Percentiles rank a stretch among this genome's conserved stretches.
These are phyloP conservation scores for Allomyces javanicus DNA, from an alignment of 192 early-diverging fungal species.

Conservation along the genomic window DNA sequence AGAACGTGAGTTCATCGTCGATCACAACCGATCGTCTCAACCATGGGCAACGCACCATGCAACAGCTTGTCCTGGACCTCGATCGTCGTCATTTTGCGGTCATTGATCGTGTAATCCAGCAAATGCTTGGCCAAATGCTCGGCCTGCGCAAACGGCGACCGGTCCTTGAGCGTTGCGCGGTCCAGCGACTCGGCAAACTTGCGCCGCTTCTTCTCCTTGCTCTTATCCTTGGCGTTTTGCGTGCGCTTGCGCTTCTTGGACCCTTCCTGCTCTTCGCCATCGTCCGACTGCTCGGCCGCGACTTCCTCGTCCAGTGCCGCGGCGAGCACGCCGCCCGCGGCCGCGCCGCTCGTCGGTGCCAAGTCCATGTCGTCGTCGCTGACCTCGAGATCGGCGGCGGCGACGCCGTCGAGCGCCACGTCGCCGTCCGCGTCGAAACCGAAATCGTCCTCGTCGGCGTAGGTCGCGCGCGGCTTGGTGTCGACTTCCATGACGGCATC, in stretches of 20 bases:
- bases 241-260: not conserved
- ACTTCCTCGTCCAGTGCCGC: not conserved
- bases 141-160: not conserved
- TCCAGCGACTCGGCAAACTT: not conserved
- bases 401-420: not conserved
- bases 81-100: not conserved
- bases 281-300: not conserved
- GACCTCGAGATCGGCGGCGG: not conserved
- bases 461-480: too few relatives aligned
- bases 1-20: too few relatives aligned
- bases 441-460: conserved; percentile 3
- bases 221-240: not conserved
- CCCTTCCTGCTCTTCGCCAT: not conserved
- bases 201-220: not conserved
- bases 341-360: too few relatives aligned
- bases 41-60: not conserved
- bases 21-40: too few relatives aligned
- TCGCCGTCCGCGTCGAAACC: not conserved
- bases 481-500: too few relatives aligned
- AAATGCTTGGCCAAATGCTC: not conserved
- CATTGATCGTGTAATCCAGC: not conserved
- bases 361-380: not conserved
- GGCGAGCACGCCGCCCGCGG: too few relatives aligned
- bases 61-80: not conserved
- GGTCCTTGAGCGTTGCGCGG: not conserved